Base-by-base conservation (phyloP, 345 rosid genomes). In the Excoecaria cochinchinensis region DNA sequence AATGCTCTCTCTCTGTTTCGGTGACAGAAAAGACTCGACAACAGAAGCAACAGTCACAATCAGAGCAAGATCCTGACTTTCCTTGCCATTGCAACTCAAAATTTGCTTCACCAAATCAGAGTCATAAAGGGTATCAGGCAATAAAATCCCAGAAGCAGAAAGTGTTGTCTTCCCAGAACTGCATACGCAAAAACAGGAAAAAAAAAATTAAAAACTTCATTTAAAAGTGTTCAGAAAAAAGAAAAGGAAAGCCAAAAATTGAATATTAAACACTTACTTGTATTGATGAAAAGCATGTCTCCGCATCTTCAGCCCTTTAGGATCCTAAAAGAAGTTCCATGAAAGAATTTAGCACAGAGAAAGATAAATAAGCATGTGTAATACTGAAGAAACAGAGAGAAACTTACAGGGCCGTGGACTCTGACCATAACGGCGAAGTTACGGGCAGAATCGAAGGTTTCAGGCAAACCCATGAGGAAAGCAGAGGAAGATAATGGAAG, bases 231-330 rank as follows among this genome's bases (percentile, higher is more conserved):
- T 21, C 15, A 46, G 61, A 66, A 22, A 12, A 19, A 38, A 56
- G 31, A 2, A 31, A 31, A 31, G 12, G 53, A 50, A 13, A 8
- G 16, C 21, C n/a, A 51, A 71, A 55, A n/a, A 11, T 38, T 8
- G 44, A 15, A 9, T 39, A 5, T 4, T 10, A 46, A 51, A 31
- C 8, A 84, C 94, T 85, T 73, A 95, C 98, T 82, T 80, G 82
- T 87, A 91, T 61, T 86, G 97, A 70, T 93, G 98, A 72, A 95
- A 95, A 70, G 99, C 99, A 73, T 91, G 97, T 24, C 85, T 87
- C 75, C 94, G 83, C 99, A 95, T 91, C 92, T 95, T 93, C 74
- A 91, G 51, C 53, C 99, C 92, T 81, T 90, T 93, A 0, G 98
- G 99, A 58, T 95, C 99, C 98, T 93, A 76, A 44, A 1, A 40